Evolutionary conservation across 148 eudicot species (phyloP), one percentile per base, ranked within the genome.

Genomic region (Suaeda aralocaspica): DNA sequence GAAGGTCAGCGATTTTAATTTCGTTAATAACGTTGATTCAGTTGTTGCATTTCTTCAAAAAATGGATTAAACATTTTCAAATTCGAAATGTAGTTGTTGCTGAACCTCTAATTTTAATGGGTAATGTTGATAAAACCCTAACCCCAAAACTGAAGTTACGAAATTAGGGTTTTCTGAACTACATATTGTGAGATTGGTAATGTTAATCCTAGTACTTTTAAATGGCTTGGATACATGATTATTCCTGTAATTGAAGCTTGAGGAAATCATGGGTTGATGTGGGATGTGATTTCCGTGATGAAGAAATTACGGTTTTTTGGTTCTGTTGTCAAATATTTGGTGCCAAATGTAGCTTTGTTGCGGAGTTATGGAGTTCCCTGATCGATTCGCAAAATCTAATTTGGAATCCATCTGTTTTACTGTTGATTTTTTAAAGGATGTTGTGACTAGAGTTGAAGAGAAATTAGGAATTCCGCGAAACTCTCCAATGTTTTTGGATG

Each of bases 121-220:
- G 22, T 24, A 74, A 72, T 16, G 75, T 48, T 48, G 14, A 16
- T 1, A 2, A 12, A 16, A 48, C 51, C 14, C n/a, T 48, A 2
- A 49, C 63, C 85, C 85, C 64, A 82, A 82, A 72, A 31, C 76
- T 19, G 68, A 53, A 67, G 53, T 83, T 25, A 61, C 34, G 39
- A 76, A 72, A 6, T 15, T 74, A 9, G 86, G 83, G 4, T 16
- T 79, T 12, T 66, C 78, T 39, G 66, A 26, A 16, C 5, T 57
- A 2, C 76, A 79, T 9, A 5, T 74, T 8, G 15, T 5, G 4
- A 2, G 21, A 11, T 79, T 57, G 5, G 74, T 3, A 1, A 14
- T 3, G 5, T 0, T 4, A 66, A 66, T 31, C 71, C 77, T 24
- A 0, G 0, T 74, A 1, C 22, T 72, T 11, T 2, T 1, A 0